Base-by-base conservation (phyloP, 345 rosid genomes). In the Populus davidiana region DNA sequence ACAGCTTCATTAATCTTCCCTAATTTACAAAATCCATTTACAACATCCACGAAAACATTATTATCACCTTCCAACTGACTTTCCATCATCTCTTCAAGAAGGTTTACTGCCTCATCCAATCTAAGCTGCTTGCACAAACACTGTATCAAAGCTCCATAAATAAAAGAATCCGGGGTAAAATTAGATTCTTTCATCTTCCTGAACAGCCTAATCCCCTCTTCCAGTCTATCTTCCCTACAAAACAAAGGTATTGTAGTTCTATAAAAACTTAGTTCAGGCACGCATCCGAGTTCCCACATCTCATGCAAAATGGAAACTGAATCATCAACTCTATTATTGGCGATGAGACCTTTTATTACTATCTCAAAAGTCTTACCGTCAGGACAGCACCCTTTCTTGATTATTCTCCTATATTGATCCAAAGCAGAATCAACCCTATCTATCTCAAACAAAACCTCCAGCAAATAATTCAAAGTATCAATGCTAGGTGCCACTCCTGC, bases 401-500 rank as follows among this genome's bases (percentile, higher is more conserved):
- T 52, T 79, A 89, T 82, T 78, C 93, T 86, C 77, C 80, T 29
- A 79, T 86, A 89, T 64, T 89, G 91, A 85, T 86, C 78, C 81
- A 89, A 80, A 69, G 84, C 89, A 64, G 75, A 67, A 67, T 82
- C 86, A 27, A 85, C 72, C 84, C 77, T 81, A 9, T 36, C 81
- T 25, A 82, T 81, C 71, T 85, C 75, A 75, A 88, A 81, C 78
- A 88, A 78, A 75, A 81, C 84, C 78, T 86, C 89, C 71, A 88
- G 73, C 82, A 75, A n/a, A 82, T 25, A 75, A 81, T 88, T 90
- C 84, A 90, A 66, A 74, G 90, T 87, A 71, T 83, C 81, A 41
- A 86, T 80, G 10, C 44, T 84, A 2, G 93, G 91, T 6, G 73
- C 71, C 62, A 87, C 73, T 27, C 88, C 87, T 43, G 83, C 91